These are phyloP conservation scores for Lachnellula hyalina DNA, from an alignment of 2,329 filamentous ascomycete genomes.

Conservation along the genomic window DNA sequence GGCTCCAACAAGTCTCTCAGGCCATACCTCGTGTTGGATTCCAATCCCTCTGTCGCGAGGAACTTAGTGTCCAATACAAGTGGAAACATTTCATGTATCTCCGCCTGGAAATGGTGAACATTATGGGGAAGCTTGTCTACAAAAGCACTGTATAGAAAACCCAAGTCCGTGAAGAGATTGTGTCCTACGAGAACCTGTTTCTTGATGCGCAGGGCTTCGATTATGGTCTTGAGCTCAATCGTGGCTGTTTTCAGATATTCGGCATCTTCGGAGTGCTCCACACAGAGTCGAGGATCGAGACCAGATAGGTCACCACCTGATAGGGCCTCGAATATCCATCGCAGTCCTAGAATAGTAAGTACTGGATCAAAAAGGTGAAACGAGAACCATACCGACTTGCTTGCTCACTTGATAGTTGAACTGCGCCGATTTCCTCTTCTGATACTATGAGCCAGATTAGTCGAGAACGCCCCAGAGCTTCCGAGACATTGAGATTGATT, in stretches of 20 bases:
- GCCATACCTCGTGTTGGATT: conserved; percentile 37
- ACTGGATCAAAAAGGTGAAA: neutral
- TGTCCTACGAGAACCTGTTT: conserved; percentile 52
- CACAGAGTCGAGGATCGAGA: conserved; percentile 34
- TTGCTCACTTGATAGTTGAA: conserved; percentile 19
- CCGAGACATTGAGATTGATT: too few relatives aligned
- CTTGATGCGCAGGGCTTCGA: conserved; percentile 23
- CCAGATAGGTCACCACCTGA: conserved; percentile 25
- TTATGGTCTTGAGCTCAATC: conserved; percentile 27
- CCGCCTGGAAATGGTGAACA: conserved; percentile 46
- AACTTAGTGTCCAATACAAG: conserved; percentile 57
- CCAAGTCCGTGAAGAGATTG: conserved; percentile 59
- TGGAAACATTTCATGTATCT: conserved; percentile 43
- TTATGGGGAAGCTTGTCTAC: conserved; percentile 50
- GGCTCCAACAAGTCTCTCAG: conserved; percentile 43
- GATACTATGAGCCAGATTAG: conserved; percentile 5
- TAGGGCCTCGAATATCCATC: conserved; percentile 31
- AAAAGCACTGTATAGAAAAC: conserved; percentile 60
- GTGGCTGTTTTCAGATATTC: conserved; percentile 34
- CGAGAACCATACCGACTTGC: conserved; percentile 21
- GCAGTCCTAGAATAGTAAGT: conserved; percentile 21
- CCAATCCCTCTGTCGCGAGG: conserved; percentile 37
- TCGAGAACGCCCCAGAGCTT: too few relatives aligned
- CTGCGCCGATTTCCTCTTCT: conserved; percentile 8
- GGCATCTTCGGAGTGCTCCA: conserved; percentile 32